Conservation (phyloP, 2,329 filamentous ascomycete genomes). For the Bertia moriformis region DNA sequence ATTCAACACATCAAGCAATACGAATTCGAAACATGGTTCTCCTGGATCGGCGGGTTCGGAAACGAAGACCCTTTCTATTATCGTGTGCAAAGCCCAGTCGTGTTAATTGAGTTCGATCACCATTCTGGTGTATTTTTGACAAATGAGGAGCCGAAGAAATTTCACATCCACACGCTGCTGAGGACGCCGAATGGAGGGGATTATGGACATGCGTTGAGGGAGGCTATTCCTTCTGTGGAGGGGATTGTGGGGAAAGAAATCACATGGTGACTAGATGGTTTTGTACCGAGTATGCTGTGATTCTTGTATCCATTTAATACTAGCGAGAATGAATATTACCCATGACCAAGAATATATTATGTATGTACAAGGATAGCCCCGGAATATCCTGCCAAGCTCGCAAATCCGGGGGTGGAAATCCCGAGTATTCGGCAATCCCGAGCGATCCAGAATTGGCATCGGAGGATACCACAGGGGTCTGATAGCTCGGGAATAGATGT, state of each 20-base stretch:
- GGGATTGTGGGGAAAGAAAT: constrained; percentile 17
- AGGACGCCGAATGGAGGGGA: constrained; percentile 63
- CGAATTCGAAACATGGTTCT: constrained; percentile 62
- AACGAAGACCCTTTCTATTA: constrained; percentile 64
- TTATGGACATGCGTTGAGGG: constrained; percentile 45
- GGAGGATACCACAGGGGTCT: no score
- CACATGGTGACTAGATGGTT: background rate
- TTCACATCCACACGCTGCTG: constrained; percentile 64
- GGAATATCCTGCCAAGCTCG: no score
- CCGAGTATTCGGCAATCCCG: no score
- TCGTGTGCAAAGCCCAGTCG: constrained; percentile 61
- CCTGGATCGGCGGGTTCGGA: constrained; percentile 60
- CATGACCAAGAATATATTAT: no score
- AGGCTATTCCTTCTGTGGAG: constrained; percentile 15
- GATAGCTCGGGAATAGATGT: no score
- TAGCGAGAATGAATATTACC: no score
- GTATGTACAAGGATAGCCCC: no score
- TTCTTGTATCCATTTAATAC: no score
- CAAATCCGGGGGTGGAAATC: no score
- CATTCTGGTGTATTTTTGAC: constrained; percentile 66
- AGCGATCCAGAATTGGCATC: no score
- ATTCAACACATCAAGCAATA: constrained; percentile 36
- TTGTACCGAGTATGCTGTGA: no score
- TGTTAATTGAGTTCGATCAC: constrained; percentile 66
- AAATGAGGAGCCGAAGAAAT: constrained; percentile 61